phyloP scores from a whole-genome alignment of 495 filamentous ascomycete species.

The Pyrenula aspistea region DNA sequence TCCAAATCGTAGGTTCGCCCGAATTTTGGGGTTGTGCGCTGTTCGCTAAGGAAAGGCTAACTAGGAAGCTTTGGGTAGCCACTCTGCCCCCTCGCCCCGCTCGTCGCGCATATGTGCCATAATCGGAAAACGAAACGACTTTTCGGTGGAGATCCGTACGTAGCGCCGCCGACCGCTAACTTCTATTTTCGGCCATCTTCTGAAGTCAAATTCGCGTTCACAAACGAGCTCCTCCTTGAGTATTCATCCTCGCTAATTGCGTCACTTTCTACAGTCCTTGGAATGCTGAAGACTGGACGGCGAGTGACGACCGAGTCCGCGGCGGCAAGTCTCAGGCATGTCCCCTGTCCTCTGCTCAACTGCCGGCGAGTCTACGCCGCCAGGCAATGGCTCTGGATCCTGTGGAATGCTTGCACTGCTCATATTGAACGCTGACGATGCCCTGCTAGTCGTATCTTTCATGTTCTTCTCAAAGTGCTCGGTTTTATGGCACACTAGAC shows the following conservation, averaged over 20 bases:
- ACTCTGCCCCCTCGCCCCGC: neutral
- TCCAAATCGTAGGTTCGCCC: no score
- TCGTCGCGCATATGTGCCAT: neutral
- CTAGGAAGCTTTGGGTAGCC: neutral
- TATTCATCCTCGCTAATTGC: no score
- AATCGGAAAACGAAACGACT: neutral
- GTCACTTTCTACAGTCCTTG: constrained; percentile 35
- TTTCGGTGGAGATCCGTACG: neutral
- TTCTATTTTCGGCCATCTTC: no score
- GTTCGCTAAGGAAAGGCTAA: no score
- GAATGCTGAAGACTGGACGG: constrained; percentile 46
- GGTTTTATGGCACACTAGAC: constrained; percentile 60
- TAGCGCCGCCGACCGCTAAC: no score
- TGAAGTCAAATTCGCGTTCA: no score
- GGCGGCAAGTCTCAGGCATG: constrained; percentile 35
- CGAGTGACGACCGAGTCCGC: constrained; percentile 61
- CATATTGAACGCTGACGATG: neutral
- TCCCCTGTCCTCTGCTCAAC: no score
- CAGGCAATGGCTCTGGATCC: no score
- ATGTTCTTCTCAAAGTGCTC: constrained; percentile 4
- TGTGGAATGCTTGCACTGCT: neutral
- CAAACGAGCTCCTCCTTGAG: no score
- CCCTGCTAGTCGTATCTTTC: neutral
- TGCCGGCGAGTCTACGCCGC: no score
- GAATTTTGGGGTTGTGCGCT: no score